Conservation (phyloP, 23 red algal species). For the Gracilaria caudata region DNA sequence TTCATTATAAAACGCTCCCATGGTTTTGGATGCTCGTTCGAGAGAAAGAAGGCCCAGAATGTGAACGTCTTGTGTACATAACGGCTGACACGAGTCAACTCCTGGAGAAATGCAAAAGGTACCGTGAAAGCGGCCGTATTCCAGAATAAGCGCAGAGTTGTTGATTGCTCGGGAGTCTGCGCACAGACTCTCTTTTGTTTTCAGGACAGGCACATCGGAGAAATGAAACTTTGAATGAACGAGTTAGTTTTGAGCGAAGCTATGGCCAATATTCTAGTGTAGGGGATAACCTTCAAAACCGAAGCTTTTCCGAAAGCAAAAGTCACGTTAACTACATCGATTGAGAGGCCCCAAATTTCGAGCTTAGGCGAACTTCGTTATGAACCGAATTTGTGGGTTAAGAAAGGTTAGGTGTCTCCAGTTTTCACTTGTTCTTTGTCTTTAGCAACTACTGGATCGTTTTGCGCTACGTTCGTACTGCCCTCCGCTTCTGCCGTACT, state of each 20-base stretch:
- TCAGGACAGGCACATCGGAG: neutral
- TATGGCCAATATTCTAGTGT: neutral
- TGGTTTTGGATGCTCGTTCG: slow-evolving; percentile 53
- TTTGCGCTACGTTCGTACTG: neutral
- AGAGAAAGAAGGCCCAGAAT: slow-evolving; percentile 33
- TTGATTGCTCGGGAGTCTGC: neutral
- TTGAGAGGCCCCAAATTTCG: neutral
- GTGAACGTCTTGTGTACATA: slow-evolving; percentile 31
- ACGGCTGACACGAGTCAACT: neutral
- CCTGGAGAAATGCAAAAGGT: slow-evolving; percentile 28
- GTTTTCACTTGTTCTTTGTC: neutral
- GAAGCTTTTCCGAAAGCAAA: neutral
- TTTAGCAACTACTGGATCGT: neutral
- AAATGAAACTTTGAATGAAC: neutral
- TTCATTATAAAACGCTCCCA: slow-evolving; percentile 13
- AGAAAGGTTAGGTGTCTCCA: neutral
- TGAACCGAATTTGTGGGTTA: neutral
- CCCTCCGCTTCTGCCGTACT: neutral
- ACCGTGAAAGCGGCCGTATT: slow-evolving; percentile 20
- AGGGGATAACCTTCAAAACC: neutral
- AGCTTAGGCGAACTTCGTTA: neutral
- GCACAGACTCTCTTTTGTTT: neutral
- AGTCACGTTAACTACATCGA: neutral
- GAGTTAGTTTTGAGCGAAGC: slow-evolving; percentile 3
- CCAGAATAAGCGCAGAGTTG: neutral